Percentiles rank a stretch among this genome's conserved stretches.
Conservation (phyloP, 2,329 filamentous ascomycete genomes). For the Sclerotinia nivalis region DNA sequence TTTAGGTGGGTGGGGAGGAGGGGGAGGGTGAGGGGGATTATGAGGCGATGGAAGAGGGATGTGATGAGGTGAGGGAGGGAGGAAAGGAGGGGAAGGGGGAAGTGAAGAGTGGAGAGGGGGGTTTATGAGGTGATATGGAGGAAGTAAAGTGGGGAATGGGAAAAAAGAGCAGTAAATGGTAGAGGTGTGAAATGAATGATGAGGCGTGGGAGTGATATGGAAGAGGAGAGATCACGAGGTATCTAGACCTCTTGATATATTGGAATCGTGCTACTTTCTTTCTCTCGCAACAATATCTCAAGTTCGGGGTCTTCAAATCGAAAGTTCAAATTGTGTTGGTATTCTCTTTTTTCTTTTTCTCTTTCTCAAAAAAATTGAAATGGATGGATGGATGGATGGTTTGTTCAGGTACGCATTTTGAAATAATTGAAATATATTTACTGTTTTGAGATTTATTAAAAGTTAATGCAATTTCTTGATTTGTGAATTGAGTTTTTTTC, state of each 20-base stretch:
- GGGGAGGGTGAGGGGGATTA: too few relatives aligned
- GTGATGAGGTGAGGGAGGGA: too few relatives aligned
- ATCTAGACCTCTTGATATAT: background rate
- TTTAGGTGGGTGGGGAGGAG: background rate
- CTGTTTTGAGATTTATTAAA: background rate
- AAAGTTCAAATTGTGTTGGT: background rate
- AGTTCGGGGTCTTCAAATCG: background rate
- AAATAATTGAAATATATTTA: background rate
- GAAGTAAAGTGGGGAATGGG: background rate
- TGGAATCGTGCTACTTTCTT: background rate
- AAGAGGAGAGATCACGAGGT: background rate
- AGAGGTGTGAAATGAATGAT: background rate
- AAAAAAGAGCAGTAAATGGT: accelerated
- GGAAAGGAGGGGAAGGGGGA: background rate
- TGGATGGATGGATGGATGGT: background rate
- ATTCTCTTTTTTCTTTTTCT: background rate
- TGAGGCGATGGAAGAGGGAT: too few relatives aligned
- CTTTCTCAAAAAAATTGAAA: background rate
- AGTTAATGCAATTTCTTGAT: too few relatives aligned
- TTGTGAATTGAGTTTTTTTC: too few relatives aligned
- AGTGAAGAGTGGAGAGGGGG: background rate
- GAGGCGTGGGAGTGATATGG: accelerated
- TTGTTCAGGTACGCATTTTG: background rate
- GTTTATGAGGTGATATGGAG: background rate
- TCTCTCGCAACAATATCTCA: background rate